Percentiles rank a stretch among this genome's conserved stretches.
Evolutionary conservation across 164 flowering plant genomes (phyloP).

Genomic region (Litsea cubeba): DNA sequence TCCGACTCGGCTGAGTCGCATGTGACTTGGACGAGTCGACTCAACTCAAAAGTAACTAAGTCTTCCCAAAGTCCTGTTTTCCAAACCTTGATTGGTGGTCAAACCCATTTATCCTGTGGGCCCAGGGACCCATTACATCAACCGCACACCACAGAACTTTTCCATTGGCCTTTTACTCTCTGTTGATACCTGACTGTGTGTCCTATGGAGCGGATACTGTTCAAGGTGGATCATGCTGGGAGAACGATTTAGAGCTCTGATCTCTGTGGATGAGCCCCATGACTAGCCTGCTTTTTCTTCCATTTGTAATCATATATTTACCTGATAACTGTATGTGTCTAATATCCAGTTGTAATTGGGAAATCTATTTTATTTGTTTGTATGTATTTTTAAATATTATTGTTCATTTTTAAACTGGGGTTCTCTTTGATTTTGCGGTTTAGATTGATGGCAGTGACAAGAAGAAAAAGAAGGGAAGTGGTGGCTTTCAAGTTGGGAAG

Average conservation of each 20-base stretch:
- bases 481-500: constrained; percentile 87
- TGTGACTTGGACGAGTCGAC: too few species aligned
- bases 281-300: not conserved
- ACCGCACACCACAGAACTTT: too few species aligned
- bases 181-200: too few species aligned
- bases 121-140: too few species aligned
- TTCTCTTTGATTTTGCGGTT: constrained; percentile 1
- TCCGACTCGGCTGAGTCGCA: too few species aligned
- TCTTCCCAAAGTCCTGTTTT: too few species aligned
- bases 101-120: too few species aligned
- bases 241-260: not conserved
- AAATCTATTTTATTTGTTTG: not conserved
- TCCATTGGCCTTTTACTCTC: too few species aligned
- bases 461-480: constrained; percentile 57
- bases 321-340: not conserved
- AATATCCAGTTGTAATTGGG: not conserved
- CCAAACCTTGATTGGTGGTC: too few species aligned
- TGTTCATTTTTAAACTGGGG: not conserved
- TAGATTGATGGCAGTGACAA: constrained; percentile 68
- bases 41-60: too few species aligned
- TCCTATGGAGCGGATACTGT: not conserved
- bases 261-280: not conserved
- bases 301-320: not conserved
- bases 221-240: not conserved
- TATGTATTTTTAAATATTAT: too few species aligned